Percentiles rank a stretch among this genome's conserved stretches.
phyloP scores from a whole-genome alignment of 1,139 yeast species.

The Yamadazyma blattariae region DNA sequence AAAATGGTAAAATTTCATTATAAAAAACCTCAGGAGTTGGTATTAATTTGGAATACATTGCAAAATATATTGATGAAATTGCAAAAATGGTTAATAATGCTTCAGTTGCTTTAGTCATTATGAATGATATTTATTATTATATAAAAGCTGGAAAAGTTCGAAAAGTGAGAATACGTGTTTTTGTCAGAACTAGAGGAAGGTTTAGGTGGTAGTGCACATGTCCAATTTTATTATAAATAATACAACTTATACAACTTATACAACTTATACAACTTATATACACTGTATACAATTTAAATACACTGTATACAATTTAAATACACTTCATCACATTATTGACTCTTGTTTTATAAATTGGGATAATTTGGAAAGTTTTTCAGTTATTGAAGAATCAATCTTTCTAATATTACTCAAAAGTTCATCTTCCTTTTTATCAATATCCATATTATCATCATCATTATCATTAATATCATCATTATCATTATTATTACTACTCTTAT shows the following conservation, averaged over 20 bases:
- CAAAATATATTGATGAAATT: constrained; percentile 51
- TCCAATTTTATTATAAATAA: no score
- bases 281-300: no score
- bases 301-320: no score
- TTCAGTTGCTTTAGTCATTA: constrained; percentile 72
- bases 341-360: constrained; percentile 51
- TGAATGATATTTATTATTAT: not conserved
- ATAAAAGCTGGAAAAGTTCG: not conserved
- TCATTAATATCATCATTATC: not conserved
- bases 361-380: constrained; percentile 36
- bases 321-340: constrained; percentile 12
- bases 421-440: constrained; percentile 9
- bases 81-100: constrained; percentile 49
- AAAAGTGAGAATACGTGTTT: constrained; percentile 1
- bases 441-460: not conserved
- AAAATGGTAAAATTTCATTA: constrained; percentile 56
- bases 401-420: constrained; percentile 27
- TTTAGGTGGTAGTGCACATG: no score
- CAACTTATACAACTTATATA: no score
- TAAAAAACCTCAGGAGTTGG: constrained; percentile 53
- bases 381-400: constrained; percentile 32
- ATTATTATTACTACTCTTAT: not conserved
- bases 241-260: no score
- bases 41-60: constrained; percentile 50
- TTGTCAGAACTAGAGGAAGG: no score